phyloP scores from a whole-genome alignment of 352 stramenopile species.

The Phytophthora foliorum region DNA sequence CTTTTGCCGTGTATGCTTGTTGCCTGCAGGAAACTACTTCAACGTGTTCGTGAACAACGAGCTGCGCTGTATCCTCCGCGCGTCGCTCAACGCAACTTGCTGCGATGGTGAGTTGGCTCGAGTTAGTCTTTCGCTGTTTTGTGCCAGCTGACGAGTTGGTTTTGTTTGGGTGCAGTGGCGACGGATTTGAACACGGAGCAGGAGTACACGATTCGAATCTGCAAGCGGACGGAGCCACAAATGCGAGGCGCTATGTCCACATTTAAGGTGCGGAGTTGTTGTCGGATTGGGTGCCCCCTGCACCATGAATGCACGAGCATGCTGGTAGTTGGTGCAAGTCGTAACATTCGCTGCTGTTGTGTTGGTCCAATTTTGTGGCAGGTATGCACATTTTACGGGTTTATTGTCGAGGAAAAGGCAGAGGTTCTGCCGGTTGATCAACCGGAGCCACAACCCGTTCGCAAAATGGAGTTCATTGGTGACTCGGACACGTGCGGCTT shows the following conservation, averaged over 20 bases:
- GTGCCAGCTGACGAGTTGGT: conserved; percentile 11
- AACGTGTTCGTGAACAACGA: conserved; percentile 87
- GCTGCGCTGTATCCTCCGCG: conserved; percentile 81
- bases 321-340: background rate
- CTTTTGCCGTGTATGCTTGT: conserved; percentile 4
- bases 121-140: background rate
- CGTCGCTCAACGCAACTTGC: conserved; percentile 79
- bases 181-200: conserved; percentile 57
- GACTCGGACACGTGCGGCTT: conserved; percentile 89
- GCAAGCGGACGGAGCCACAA: conserved; percentile 88
- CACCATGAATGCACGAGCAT: too few species aligned
- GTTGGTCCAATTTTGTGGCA: conserved; percentile 17
- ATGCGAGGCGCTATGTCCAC: conserved; percentile 88
- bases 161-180: conserved; percentile 51
- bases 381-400: conserved; percentile 92
- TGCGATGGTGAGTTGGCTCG: conserved; percentile 66
- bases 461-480: conserved; percentile 88
- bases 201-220: conserved; percentile 76
- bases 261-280: conserved; percentile 68
- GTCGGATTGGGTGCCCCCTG: too few species aligned
- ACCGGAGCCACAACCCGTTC: conserved; percentile 41
- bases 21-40: conserved; percentile 83
- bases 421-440: conserved; percentile 65
- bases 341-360: background rate
- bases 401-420: conserved; percentile 78